Conservation (phyloP, 2,329 filamentous ascomycete genomes). For the Cladosporium cucumerinum region DNA sequence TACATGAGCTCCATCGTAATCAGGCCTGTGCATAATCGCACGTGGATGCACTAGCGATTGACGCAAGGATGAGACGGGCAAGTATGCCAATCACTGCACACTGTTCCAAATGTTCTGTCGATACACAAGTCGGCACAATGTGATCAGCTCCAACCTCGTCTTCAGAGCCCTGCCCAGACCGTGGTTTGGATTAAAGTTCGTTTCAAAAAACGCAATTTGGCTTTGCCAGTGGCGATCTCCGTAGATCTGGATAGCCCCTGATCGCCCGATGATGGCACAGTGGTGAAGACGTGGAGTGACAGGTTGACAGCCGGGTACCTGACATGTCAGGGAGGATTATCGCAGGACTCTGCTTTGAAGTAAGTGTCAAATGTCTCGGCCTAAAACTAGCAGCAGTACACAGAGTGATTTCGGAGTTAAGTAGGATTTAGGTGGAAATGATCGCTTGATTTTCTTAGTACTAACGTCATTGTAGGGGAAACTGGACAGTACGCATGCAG, state of each 20-base stretch:
- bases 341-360: neutral
- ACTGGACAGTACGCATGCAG: too few species aligned
- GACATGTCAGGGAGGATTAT: neutral
- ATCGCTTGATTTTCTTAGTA: too few species aligned
- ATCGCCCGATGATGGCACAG: too few species aligned
- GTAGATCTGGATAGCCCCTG: neutral
- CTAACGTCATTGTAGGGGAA: too few species aligned
- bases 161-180: neutral
- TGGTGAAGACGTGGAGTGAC: neutral
- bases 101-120: neutral
- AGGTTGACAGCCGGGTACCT: neutral
- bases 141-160: neutral
- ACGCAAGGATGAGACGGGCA: neutral
- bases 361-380: too few species aligned
- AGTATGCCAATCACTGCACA: neutral
- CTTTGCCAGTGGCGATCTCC: neutral
- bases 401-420: too few species aligned
- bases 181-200: neutral
- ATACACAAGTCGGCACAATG: neutral
- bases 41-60: neutral
- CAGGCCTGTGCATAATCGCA: neutral
- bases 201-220: too few species aligned
- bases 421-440: too few species aligned
- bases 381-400: too few species aligned
- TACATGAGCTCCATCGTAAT: neutral